These are phyloP conservation scores for Populus deltoides DNA, from an alignment of 345 rosid species.

Conservation along the genomic window DNA sequence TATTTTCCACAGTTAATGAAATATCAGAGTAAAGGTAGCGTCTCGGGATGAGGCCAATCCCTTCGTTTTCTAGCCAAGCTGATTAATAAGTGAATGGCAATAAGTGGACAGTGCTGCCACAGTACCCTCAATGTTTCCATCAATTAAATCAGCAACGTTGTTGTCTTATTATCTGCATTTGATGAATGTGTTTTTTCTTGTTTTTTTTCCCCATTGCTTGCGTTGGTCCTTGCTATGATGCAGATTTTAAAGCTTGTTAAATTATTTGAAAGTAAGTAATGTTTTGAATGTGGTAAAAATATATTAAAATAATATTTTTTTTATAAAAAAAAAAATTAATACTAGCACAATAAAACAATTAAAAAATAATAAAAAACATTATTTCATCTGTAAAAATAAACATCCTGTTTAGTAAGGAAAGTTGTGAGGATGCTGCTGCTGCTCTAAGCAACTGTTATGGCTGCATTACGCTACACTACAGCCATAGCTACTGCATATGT, in stretches of 20 bases:
- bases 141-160: neutral
- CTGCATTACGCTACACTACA: too few species aligned
- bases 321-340: too few species aligned
- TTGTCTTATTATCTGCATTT: neutral
- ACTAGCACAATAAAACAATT: too few species aligned
- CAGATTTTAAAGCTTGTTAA: neutral
- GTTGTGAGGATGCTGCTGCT: too few species aligned
- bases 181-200: neutral
- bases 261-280: too few species aligned
- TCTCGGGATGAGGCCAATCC: neutral
- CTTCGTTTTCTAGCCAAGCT: neutral
- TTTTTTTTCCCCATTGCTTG: neutral
- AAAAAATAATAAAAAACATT: too few species aligned
- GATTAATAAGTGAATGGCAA: neutral
- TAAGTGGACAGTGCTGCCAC: too few species aligned
- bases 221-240: neutral
- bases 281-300: too few species aligned
- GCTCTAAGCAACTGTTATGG: neutral
- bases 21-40: slow-evolving; percentile 25
- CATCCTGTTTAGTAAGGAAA: too few species aligned
- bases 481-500: too few species aligned
- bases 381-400: too few species aligned
- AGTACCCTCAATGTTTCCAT: neutral
- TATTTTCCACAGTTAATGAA: slow-evolving; percentile 50
- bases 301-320: too few species aligned